A percentile compares a stretch with the other conserved stretches of the same genome.
phyloP scores from a whole-genome alignment of 257 asterid species.

The Nicotiana noctiflora region DNA sequence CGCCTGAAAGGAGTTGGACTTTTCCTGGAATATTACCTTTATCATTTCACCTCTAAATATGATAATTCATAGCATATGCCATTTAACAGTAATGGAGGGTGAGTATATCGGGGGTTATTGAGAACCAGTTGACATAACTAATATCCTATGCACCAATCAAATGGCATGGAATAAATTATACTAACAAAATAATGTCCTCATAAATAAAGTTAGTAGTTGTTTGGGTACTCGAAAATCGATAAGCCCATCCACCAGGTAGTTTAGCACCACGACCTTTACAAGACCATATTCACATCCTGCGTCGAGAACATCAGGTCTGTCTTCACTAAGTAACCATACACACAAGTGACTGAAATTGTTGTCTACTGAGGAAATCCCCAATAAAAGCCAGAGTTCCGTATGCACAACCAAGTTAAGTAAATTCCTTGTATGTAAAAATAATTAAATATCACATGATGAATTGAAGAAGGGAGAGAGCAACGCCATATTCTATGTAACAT shows the following conservation, averaged over 20 bases:
- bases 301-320: constrained; percentile 41
- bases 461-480: not conserved
- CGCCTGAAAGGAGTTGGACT: too few relatives aligned
- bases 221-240: constrained; percentile 64
- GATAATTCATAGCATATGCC: too few relatives aligned
- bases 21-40: too few relatives aligned
- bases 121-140: too few relatives aligned
- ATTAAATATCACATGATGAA: not conserved
- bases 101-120: too few relatives aligned
- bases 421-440: not conserved
- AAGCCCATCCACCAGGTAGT: constrained; percentile 96
- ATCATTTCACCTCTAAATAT: too few relatives aligned
- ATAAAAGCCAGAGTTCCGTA: constrained; percentile 75
- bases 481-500: not conserved
- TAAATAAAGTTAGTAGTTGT: constrained; percentile 65
- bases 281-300: constrained; percentile 81
- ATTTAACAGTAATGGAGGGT: too few relatives aligned
- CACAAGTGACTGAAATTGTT: constrained; percentile 93
- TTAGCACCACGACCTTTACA: constrained; percentile 70
- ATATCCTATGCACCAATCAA: too few relatives aligned
- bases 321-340: constrained; percentile 54
- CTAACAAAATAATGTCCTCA: too few relatives aligned
- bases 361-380: constrained; percentile 86
- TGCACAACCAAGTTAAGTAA: constrained; percentile 10
- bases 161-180: too few relatives aligned